A percentile compares a stretch with the other conserved stretches of the same genome.
Conservation (phyloP, 148 eudicot species). For the Cornus florida region DNA sequence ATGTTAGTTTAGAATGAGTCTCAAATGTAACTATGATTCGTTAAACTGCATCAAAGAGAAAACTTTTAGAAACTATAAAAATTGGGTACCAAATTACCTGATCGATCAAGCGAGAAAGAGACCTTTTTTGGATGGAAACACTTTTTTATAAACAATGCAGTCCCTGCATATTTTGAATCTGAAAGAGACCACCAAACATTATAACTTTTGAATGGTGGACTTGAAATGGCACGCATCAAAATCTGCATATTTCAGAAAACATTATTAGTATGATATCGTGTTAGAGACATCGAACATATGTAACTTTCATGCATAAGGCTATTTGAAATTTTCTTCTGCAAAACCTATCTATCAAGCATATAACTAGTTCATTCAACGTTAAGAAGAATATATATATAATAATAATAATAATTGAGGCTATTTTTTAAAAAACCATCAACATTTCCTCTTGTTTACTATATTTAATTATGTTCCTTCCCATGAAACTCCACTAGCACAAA, state of each 20-base stretch:
- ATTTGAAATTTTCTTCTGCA: not conserved
- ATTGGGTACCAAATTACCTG: slow-evolving; percentile 45
- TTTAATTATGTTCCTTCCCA: not conserved
- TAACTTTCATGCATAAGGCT: not conserved
- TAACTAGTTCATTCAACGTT: not conserved
- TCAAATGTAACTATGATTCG: not conserved
- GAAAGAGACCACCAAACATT: slow-evolving; percentile 99
- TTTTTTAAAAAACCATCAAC: not conserved
- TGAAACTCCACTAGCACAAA: not conserved
- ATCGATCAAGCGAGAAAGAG: slow-evolving; percentile 70
- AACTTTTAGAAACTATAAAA: not conserved
- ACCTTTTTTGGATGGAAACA: slow-evolving; percentile 73
- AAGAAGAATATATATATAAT: not conserved
- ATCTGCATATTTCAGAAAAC: slow-evolving; percentile 43
- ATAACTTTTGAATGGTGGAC: slow-evolving; percentile 67
- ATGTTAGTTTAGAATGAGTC: not conserved
- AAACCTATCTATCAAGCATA: not conserved
- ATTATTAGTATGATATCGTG: not conserved
- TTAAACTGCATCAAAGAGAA: not conserved
- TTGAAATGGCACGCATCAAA: slow-evolving; percentile 87
- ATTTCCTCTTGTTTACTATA: not conserved
- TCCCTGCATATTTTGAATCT: slow-evolving; percentile 97
- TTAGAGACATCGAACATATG: not conserved
- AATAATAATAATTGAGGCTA: not conserved
- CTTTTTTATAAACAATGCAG: slow-evolving; percentile 86